Evolutionary conservation across 495 filamentous ascomycete species (phyloP), one percentile per base, ranked within the genome.

Genomic region (Amphirosellinia nigrospora): DNA sequence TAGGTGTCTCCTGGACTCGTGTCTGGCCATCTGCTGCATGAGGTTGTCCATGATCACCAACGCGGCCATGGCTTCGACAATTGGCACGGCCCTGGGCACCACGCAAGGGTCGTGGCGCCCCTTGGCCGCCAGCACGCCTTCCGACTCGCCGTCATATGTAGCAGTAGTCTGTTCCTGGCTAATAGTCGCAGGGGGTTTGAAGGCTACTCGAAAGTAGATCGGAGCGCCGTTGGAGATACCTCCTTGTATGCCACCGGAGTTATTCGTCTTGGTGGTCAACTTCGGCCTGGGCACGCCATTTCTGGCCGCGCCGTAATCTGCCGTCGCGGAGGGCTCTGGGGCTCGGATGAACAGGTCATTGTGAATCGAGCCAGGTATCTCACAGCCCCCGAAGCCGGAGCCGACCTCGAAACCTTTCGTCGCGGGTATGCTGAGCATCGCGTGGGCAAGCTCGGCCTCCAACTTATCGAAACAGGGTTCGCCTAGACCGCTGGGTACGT

Each of bases 351-450:
- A 99, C 67, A 93, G 86, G 78, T 98, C 96, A 80, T 99, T 99
- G 86, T 98, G 95, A 41, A 88, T 87, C 5, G 94, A 97, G 19
- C 96, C 96, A 1, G 94, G 93, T 8, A 98, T 82, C 75, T 94
- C 90, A 75, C 91, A 94, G 64, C 94, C 94, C 52, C 88, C 90
- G 79, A 98, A 98, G 23, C 96, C 96, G 63, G 93, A 97, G 61
- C 96, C 96, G 74, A 99, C 91, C 75, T 98, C 95, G 81, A 99
- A 98, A 63, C 92, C 94, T 81, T 99, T 99, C 28, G 95, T 97
- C 7, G 96, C 96, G 13, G 96, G 96, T 78, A 99, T 96, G 79
- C 90, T 94, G 72, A 99, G 89, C 96, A 99, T 98, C 34, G 94
- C 96, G 74, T 98, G 96, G 41, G 90, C 96, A 34, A 99, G 88